These are phyloP conservation scores for Iberis amara DNA, from an alignment of 441 rosid genomes.

Conservation along the genomic window DNA sequence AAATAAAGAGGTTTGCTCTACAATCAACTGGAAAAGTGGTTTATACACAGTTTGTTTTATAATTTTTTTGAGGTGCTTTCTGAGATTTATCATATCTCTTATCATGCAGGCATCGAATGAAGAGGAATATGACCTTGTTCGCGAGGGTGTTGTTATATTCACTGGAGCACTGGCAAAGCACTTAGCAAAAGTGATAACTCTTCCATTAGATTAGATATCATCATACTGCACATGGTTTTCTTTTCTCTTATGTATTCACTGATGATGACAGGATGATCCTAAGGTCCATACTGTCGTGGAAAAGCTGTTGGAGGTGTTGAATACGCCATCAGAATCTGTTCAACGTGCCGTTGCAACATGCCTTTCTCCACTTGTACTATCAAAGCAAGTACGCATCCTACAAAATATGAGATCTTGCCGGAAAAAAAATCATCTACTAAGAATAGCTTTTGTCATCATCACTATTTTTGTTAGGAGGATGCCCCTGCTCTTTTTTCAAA, in stretches of 20 bases:
- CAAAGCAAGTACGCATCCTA: slow-evolving; percentile 61
- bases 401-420: slow-evolving; percentile 7
- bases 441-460: not conserved
- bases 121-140: slow-evolving; percentile 90
- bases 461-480: slow-evolving; percentile 52
- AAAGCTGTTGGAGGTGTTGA: slow-evolving; percentile 90
- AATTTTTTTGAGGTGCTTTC: slow-evolving; percentile 3
- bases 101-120: slow-evolving; percentile 80
- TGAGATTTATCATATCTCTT: slow-evolving; percentile 9
- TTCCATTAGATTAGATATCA: slow-evolving; percentile 1
- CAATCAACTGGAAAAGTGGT: slow-evolving; percentile 22
- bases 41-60: slow-evolving; percentile 17
- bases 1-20: slow-evolving; percentile 74
- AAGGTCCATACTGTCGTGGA: slow-evolving; percentile 91
- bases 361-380: slow-evolving; percentile 82
- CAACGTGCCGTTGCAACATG: slow-evolving; percentile 94
- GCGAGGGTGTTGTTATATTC: slow-evolving; percentile 97
- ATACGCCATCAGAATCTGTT: slow-evolving; percentile 99
- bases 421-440: slow-evolving; percentile 4
- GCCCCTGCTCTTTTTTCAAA: slow-evolving; percentile 69
- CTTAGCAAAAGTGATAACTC: slow-evolving; percentile 60
- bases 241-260: slow-evolving; percentile 21
- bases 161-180: slow-evolving; percentile 97
- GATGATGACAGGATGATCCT: slow-evolving; percentile 81
- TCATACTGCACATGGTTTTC: not conserved